Evolutionary conservation across 768 basidiomycete species (phyloP).

Genomic region (Phanerochaete sordida): DNA sequence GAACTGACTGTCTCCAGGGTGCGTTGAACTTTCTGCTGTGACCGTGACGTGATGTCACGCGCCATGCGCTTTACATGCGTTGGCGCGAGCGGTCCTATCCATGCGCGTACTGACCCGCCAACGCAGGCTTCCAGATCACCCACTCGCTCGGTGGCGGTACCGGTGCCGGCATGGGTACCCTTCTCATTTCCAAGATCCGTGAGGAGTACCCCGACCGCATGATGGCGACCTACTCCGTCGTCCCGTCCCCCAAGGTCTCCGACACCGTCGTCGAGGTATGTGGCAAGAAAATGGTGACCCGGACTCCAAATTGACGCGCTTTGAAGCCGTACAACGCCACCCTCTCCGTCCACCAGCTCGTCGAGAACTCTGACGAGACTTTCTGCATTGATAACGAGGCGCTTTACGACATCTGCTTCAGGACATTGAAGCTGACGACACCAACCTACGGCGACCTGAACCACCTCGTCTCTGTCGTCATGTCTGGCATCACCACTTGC

Average conservation of each 20-base stretch:
- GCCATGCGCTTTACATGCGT: slow-evolving; percentile 10
- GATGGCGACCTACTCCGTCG: slow-evolving; percentile 99
- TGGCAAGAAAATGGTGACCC: background rate
- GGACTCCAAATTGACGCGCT: background rate
- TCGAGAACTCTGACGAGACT: slow-evolving; percentile 99
- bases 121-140: slow-evolving; percentile 93
- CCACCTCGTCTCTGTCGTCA: slow-evolving; percentile 95
- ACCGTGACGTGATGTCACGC: slow-evolving; percentile 16
- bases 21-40: slow-evolving; percentile 18
- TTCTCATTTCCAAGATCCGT: slow-evolving; percentile 97
- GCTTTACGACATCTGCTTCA: slow-evolving; percentile 98
- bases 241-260: slow-evolving; percentile 95
- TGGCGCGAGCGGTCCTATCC: background rate
- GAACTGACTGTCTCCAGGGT: slow-evolving; percentile 96
- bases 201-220: slow-evolving; percentile 99
- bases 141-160: slow-evolving; percentile 99
- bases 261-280: slow-evolving; percentile 95
- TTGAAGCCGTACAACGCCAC: slow-evolving; percentile 94
- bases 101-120: background rate
- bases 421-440: slow-evolving; percentile 92
- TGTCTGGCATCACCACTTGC: slow-evolving; percentile 98
- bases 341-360: slow-evolving; percentile 96
- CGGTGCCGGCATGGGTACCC: slow-evolving; percentile 99
- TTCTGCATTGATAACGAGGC: slow-evolving; percentile 99
- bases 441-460: slow-evolving; percentile 98